Percentiles rank a stretch among this genome's conserved stretches.
These are phyloP conservation scores for Rhododendron mucronatum DNA, from an alignment of 148 eudicot genomes.

Conservation along the genomic window DNA sequence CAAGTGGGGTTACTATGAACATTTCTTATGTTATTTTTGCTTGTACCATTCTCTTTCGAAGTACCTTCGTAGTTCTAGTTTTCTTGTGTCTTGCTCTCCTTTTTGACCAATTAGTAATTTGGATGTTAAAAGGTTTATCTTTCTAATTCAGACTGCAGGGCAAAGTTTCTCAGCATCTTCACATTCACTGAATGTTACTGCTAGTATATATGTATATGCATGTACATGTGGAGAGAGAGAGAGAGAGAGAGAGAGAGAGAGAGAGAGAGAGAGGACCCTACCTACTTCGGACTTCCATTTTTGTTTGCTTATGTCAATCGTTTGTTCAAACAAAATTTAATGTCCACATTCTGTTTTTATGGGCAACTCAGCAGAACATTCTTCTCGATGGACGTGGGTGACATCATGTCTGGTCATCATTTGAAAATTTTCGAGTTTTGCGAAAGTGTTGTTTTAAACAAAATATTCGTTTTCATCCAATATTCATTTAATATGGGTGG, in stretches of 20 bases:
- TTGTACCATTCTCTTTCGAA: not conserved
- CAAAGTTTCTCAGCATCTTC: not conserved
- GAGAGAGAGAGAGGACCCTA: not conserved
- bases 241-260: not conserved
- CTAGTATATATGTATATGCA: not conserved
- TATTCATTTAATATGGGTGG: too few species aligned
- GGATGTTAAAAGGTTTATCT: not conserved
- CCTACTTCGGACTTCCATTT: not conserved
- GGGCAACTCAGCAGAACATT: not conserved
- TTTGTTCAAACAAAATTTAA: not conserved
- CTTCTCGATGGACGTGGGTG: not conserved
- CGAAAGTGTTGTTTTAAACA: not conserved
- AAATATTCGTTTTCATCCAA: too few species aligned
- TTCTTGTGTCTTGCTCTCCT: not conserved
- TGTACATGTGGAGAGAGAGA: not conserved
- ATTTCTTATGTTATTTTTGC: not conserved
- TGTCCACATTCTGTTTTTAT: not conserved
- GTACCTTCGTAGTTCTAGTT: not conserved
- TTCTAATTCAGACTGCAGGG: not conserved
- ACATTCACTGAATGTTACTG: not conserved
- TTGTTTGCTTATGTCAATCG: not conserved
- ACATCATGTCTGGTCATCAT: not conserved
- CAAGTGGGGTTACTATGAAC: not conserved
- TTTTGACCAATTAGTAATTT: not conserved
- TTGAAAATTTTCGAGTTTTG: not conserved